phyloP scores from a whole-genome alignment of 202 grass and related monocot species.

The Elaeis oleifera region DNA sequence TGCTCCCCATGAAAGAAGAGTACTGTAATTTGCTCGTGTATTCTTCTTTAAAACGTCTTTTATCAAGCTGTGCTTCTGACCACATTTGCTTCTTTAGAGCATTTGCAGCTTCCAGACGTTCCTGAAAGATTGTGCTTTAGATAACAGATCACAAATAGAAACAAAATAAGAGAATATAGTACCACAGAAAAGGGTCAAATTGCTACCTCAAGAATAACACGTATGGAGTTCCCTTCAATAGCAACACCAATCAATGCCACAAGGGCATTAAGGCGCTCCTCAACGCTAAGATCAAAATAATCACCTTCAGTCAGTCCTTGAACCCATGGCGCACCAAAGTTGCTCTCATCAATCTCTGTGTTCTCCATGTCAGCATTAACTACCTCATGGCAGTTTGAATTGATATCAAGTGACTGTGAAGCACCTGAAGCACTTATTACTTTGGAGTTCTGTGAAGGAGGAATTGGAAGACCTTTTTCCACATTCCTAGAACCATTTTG shows the following conservation, averaged over 20 bases:
- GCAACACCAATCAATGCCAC: constrained; percentile 73
- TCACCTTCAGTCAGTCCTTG: constrained; percentile 79
- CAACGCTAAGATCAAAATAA: constrained; percentile 78
- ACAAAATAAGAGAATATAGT: constrained; percentile 1
- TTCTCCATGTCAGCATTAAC: constrained; percentile 32
- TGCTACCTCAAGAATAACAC: constrained; percentile 67
- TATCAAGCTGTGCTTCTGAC: constrained; percentile 91
- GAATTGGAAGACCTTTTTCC: constrained; percentile 25
- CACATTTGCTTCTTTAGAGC: constrained; percentile 98
- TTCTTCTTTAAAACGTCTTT: constrained; percentile 78
- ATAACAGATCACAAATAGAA: constrained; percentile 19
- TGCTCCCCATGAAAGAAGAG: constrained; percentile 29
- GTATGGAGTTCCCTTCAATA: constrained; percentile 81
- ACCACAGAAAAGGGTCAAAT: background rate
- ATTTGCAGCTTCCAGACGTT: constrained; percentile 84
- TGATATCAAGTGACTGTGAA: constrained; percentile 22
- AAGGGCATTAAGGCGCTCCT: constrained; percentile 77
- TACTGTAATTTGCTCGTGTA: constrained; percentile 42
- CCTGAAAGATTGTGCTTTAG: constrained; percentile 40
- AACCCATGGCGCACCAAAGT: constrained; percentile 74
- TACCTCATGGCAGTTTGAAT: constrained; percentile 43
- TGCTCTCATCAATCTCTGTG: constrained; percentile 78
- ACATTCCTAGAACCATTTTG: constrained; percentile 22
- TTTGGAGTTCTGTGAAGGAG: constrained; percentile 30
- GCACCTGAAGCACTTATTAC: constrained; percentile 27